Evolutionary conservation across 768 basidiomycete species (phyloP), one percentile per base, ranked within the genome.

Genomic region (Podaxis rugospora): DNA sequence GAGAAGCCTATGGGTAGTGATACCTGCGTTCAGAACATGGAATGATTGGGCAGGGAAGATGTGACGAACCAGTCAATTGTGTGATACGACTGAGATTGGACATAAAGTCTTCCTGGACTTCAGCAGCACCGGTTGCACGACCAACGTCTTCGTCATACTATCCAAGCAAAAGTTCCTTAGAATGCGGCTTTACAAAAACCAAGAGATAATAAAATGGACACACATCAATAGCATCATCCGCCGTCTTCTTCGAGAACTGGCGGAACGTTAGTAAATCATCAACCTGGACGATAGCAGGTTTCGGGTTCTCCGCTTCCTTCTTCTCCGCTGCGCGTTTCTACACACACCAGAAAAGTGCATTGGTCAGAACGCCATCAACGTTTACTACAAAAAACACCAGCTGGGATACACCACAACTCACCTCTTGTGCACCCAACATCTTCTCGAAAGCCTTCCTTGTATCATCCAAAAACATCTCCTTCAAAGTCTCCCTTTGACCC

Each of bases 341-440:
- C 14, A 59, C 0, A 36, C 0, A 36, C 54, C 37, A 39, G 42
- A 49, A 23, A 23, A 23, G 13, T 7, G 23, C 23, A 13, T 49
- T 27, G 1, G 0, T 32, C 32, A 49, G 11, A 23, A 49, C 3
- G 7, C 13, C 14, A 44, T 18, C 11, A 2, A 23, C 23, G 7
- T 10, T 49, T 49, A 11, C 25, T 27, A 7, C n/a, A n/a, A 32
- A 32, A 9, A 32, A 32, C 25, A 5, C 25, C 21, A 7, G 6
- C 47, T 4, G 10, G 47, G 47, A 46, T 5, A 9, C n/a, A 39
- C 27, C 51, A 23, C 47, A 49, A 64, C 76, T 25, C 56, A 91
- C 92, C 87, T 98, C 95, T 68, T 97, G 95, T 5, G 93, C 92
- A 56, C 82, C 80, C n/a, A 99, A 81, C 96, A 98, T 99, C 75